A percentile compares a stretch with the other conserved stretches of the same genome.
Evolutionary conservation across 2,329 filamentous ascomycete genomes (phyloP).

Genomic region (Graphilbum fragrans): DNA sequence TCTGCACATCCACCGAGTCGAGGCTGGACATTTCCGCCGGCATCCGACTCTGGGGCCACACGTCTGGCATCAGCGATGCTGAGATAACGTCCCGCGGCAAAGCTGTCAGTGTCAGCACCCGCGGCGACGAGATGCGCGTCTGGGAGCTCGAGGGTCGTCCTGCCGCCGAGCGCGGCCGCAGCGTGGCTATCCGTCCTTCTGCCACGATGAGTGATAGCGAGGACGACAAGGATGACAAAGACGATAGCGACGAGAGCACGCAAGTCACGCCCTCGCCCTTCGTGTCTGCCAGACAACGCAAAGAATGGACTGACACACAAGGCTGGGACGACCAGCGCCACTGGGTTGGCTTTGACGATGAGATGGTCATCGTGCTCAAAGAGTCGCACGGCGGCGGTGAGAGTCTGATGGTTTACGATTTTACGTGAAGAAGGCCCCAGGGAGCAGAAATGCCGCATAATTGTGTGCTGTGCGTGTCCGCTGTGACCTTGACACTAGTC

Average conservation of each 20-base stretch:
- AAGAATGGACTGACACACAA: neutral
- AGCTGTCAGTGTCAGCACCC: slow-evolving; percentile 74
- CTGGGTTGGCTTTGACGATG: slow-evolving; percentile 83
- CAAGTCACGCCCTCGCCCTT: too few species aligned
- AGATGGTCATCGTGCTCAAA: slow-evolving; percentile 78
- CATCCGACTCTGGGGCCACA: slow-evolving; percentile 79
- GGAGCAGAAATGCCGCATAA: too few species aligned
- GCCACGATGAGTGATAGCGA: neutral
- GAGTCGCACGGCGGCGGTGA: slow-evolving; percentile 57
- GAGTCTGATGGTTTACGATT: slow-evolving; percentile 75
- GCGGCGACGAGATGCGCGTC: slow-evolving; percentile 69
- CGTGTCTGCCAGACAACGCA: too few species aligned
- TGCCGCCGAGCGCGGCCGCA: slow-evolving; percentile 22
- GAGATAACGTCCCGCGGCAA: slow-evolving; percentile 77
- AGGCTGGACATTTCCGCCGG: slow-evolving; percentile 59
- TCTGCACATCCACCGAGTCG: slow-evolving; percentile 61
- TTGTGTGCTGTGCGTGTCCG: too few species aligned
- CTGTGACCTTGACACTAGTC: neutral
- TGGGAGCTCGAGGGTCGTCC: slow-evolving; percentile 70
- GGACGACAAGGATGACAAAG: slow-evolving; percentile 11
- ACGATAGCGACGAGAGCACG: slow-evolving; percentile 9
- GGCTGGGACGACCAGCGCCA: slow-evolving; percentile 35
- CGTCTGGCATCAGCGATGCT: slow-evolving; percentile 75
- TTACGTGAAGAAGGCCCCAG: slow-evolving; percentile 39
- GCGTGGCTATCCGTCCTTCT: slow-evolving; percentile 36